phyloP scores from a whole-genome alignment of 257 asterid genomes.

The Salvia miltiorrhiza region DNA sequence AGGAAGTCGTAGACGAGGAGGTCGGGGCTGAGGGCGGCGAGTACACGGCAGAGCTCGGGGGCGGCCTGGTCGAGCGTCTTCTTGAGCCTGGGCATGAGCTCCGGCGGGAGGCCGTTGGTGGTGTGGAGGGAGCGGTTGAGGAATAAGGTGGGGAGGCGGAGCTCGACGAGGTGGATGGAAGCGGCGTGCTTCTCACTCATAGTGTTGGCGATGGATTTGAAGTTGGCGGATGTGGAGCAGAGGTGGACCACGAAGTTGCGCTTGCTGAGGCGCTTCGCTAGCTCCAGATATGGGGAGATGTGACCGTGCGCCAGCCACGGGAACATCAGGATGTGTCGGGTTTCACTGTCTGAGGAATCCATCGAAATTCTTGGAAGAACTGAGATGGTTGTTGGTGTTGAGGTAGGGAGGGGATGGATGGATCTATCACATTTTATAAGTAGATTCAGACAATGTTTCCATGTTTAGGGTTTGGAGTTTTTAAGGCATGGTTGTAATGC shows the following conservation, averaged over 20 bases:
- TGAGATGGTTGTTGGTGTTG: background rate
- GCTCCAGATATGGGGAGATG: conserved; percentile 37
- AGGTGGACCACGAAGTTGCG: conserved; percentile 31
- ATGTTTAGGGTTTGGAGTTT: background rate
- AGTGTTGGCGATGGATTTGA: conserved; percentile 31
- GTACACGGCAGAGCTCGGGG: conserved; percentile 25
- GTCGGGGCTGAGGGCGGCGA: conserved; percentile 27
- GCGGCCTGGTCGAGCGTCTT: conserved; percentile 31
- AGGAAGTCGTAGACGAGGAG: conserved; percentile 38
- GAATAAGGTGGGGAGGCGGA: conserved; percentile 32
- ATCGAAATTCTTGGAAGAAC: background rate
- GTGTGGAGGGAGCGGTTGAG: conserved; percentile 45
- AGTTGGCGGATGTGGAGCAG: conserved; percentile 46
- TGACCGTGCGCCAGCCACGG: conserved; percentile 47
- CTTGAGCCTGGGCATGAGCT: conserved; percentile 36
- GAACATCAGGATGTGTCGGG: conserved; percentile 28
- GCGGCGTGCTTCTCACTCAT: conserved; percentile 12
- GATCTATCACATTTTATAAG: conserved; percentile 5
- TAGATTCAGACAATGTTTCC: background rate
- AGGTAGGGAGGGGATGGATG: background rate
- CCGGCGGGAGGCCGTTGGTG: conserved; percentile 54
- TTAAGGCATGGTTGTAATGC: background rate
- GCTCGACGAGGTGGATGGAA: conserved; percentile 29
- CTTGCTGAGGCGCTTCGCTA: conserved; percentile 35
- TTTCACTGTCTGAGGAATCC: conserved; percentile 13